Conservation (phyloP, 2,329 filamentous ascomycete genomes). For the Fusarium agapanthi region DNA sequence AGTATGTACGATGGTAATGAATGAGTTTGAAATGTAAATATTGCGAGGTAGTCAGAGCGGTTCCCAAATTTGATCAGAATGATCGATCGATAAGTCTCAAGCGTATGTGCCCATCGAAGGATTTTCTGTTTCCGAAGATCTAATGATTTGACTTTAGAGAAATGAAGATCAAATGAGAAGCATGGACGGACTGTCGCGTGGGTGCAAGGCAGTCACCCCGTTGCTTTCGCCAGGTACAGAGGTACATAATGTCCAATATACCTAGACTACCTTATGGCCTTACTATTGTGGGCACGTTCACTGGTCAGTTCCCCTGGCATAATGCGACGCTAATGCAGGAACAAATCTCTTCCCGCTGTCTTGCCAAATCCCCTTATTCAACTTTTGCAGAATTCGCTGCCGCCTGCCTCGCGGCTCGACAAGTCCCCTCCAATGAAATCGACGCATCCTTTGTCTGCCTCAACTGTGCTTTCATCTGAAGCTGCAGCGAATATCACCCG, state of each 20-base stretch:
- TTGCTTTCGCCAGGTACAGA: not conserved
- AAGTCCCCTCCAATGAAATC: slow-evolving; percentile 9
- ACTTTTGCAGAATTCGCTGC: not conserved
- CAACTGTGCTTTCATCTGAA: slow-evolving; percentile 2
- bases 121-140: slow-evolving; percentile 4
- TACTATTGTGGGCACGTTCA: slow-evolving; percentile 15
- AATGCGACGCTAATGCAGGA: slow-evolving; percentile 42
- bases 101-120: not conserved
- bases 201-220: slow-evolving; percentile 8
- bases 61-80: not conserved
- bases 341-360: slow-evolving; percentile 34
- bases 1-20: not conserved
- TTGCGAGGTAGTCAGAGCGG: not conserved
- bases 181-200: slow-evolving; percentile 17
- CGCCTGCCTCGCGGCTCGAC: not conserved
- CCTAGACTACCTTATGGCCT: too few species aligned
- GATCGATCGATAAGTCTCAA: not conserved
- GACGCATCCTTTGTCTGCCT: not conserved
- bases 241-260: slow-evolving; percentile 11
- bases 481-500: not conserved
- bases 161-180: slow-evolving; percentile 7
- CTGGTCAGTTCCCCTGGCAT: slow-evolving; percentile 29
- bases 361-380: slow-evolving; percentile 19
- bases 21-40: not conserved
- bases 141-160: not conserved